Percentiles rank a stretch among this genome's conserved stretches.
Evolutionary conservation across 2,329 filamentous ascomycete genomes (phyloP).

Genomic region (Alternaria sp.): DNA sequence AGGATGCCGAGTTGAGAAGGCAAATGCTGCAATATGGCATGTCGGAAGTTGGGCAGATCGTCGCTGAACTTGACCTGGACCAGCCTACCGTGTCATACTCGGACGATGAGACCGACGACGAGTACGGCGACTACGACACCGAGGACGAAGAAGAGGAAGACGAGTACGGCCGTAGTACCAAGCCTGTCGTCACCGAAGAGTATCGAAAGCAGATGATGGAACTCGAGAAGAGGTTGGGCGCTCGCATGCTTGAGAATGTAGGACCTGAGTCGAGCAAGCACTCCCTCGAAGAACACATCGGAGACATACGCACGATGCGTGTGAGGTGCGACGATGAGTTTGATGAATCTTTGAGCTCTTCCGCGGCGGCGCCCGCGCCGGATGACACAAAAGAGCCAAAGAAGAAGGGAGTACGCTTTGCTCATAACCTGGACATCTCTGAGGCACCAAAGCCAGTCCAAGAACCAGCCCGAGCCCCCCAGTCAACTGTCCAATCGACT

Average conservation of each 20-base stretch:
- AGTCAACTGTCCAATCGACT: slow-evolving; percentile 14
- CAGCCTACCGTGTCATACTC: slow-evolving; percentile 64
- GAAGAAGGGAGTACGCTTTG: slow-evolving; percentile 82
- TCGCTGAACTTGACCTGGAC: slow-evolving; percentile 88
- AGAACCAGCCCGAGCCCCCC: slow-evolving; percentile 25
- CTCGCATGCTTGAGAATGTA: slow-evolving; percentile 64
- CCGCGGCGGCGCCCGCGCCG: slow-evolving; percentile 12
- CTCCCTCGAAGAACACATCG: slow-evolving; percentile 57
- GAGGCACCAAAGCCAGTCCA: slow-evolving; percentile 46
- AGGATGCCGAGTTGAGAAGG: slow-evolving; percentile 80
- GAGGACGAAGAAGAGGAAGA: slow-evolving; percentile 75
- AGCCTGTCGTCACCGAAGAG: slow-evolving; percentile 72
- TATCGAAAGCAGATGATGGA: slow-evolving; percentile 86
- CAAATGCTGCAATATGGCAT: slow-evolving; percentile 93
- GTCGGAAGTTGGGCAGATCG: slow-evolving; percentile 87
- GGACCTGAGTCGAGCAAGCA: slow-evolving; percentile 58
- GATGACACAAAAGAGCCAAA: slow-evolving; percentile 19
- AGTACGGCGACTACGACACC: slow-evolving; percentile 53
- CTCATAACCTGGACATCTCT: slow-evolving; percentile 75
- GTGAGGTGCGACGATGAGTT: slow-evolving; percentile 53
- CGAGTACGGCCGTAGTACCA: slow-evolving; percentile 76
- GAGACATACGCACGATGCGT: slow-evolving; percentile 66
- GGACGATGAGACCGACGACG: slow-evolving; percentile 57
- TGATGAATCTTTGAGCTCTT: slow-evolving; percentile 30
- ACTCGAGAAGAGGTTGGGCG: slow-evolving; percentile 78